Evolutionary conservation across 1,284 basidiomycete species (phyloP).

Genomic region (Puccinia polysora): DNA sequence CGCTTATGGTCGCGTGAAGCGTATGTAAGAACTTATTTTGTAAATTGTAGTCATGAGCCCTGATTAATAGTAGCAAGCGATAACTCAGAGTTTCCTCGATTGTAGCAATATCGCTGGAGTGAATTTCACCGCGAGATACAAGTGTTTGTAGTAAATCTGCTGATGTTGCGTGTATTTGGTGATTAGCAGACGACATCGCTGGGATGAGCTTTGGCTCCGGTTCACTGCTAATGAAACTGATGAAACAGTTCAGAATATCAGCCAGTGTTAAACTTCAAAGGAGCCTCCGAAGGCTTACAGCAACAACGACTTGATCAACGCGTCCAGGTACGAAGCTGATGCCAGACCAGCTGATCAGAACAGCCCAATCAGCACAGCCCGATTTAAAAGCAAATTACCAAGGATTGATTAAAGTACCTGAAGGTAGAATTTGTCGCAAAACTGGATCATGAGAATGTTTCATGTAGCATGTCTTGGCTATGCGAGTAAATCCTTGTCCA

Average conservation of each 20-base stretch:
- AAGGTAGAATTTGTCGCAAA: constrained; percentile 56
- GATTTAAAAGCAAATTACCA: constrained; percentile 57
- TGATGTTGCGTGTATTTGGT: constrained; percentile 65
- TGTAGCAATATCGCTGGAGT: constrained; percentile 60
- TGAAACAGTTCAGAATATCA: neutral
- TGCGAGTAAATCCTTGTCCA: constrained; percentile 75
- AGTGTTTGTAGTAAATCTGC: constrained; percentile 78
- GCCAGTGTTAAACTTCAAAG: neutral
- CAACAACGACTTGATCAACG: constrained; percentile 27
- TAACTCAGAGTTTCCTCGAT: constrained; percentile 69
- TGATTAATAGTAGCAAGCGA: constrained; percentile 70
- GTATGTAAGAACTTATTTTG: constrained; percentile 90
- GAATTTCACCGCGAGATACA: constrained; percentile 71
- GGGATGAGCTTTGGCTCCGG: constrained; percentile 58
- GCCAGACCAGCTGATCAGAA: constrained; percentile 5
- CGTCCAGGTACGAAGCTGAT: constrained; percentile 64
- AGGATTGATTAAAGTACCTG: constrained; percentile 56
- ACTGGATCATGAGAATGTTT: constrained; percentile 63
- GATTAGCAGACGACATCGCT: constrained; percentile 63
- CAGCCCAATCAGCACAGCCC: neutral
- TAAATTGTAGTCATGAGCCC: constrained; percentile 66
- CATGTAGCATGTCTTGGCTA: constrained; percentile 62
- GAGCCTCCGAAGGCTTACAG: constrained; percentile 3
- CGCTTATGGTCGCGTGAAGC: constrained; percentile 75
- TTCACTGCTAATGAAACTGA: constrained; percentile 70